These are phyloP conservation scores for Rusavskia elegans DNA, from an alignment of 495 filamentous ascomycete genomes.

Conservation along the genomic window DNA sequence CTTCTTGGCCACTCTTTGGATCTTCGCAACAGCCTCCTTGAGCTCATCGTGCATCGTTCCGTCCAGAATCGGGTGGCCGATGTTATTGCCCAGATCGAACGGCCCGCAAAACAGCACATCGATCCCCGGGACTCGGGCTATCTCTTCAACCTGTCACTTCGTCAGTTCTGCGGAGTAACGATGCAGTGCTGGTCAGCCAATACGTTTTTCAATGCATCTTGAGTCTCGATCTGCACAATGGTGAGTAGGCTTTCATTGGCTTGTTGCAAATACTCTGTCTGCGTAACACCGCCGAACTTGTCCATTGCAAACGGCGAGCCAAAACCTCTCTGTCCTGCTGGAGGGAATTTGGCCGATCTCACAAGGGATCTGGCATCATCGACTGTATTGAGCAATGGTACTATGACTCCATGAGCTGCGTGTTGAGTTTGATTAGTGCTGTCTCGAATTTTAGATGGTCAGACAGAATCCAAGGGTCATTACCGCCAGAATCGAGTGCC, in stretches of 20 bases:
- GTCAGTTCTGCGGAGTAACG: background rate
- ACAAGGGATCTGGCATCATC: constrained; percentile 46
- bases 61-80: constrained; percentile 51
- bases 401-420: constrained; percentile 30
- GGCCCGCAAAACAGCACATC: constrained; percentile 70
- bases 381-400: constrained; percentile 48
- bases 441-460: background rate
- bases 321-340: constrained; percentile 39
- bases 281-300: constrained; percentile 34
- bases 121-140: constrained; percentile 52
- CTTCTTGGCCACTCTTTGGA: constrained; percentile 40
- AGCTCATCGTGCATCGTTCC: constrained; percentile 48
- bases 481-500: constrained; percentile 49
- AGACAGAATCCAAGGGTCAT: constrained; percentile 8
- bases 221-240: constrained; percentile 73
- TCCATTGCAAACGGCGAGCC: constrained; percentile 51
- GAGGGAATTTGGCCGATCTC: constrained; percentile 47
- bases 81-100: constrained; percentile 59
- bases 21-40: constrained; percentile 43
- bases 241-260: constrained; percentile 57
- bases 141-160: constrained; percentile 36
- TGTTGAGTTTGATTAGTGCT: background rate
- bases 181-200: background rate
- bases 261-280: constrained; percentile 53
- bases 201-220: constrained; percentile 48